phyloP scores from a whole-genome alignment of 2,329 filamentous ascomycete species.

The Mycocentrospora acerina region DNA sequence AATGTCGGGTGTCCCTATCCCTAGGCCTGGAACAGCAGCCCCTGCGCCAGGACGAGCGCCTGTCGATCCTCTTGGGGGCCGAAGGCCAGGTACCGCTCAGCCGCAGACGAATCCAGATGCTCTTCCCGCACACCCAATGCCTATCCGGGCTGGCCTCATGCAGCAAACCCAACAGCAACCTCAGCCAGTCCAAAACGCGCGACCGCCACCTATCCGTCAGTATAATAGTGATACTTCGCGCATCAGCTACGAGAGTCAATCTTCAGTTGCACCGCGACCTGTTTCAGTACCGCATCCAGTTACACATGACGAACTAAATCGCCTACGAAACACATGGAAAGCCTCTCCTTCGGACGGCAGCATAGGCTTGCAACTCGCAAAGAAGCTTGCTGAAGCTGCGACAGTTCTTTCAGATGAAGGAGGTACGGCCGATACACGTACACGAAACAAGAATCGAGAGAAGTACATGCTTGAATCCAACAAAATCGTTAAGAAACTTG shows the following conservation, averaged over 20 bases:
- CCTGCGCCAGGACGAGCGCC: constrained; percentile 29
- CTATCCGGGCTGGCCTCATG: constrained; percentile 56
- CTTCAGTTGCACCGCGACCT: constrained; percentile 18
- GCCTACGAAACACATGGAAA: constrained; percentile 68
- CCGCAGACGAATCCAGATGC: constrained; percentile 54
- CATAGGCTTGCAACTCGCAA: constrained; percentile 72
- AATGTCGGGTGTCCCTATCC: constrained; percentile 28
- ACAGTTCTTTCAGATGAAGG: constrained; percentile 76
- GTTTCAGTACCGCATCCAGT: constrained; percentile 56
- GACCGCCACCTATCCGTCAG: constrained; percentile 56
- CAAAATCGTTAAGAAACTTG: constrained; percentile 89
- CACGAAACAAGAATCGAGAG: constrained; percentile 68
- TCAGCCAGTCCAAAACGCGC: constrained; percentile 29
- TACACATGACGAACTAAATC: constrained; percentile 76
- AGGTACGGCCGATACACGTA: constrained; percentile 67
- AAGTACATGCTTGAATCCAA: constrained; percentile 82
- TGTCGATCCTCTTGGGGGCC: constrained; percentile 28
- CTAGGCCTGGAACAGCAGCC: constrained; percentile 34
- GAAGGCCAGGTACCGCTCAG: constrained; percentile 44
- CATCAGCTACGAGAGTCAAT: constrained; percentile 32
- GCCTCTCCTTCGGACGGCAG: constrained; percentile 71
- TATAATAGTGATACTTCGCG: constrained; percentile 49
- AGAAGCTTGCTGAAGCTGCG: constrained; percentile 82
- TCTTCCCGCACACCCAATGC: constrained; percentile 57
- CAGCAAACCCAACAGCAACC: constrained; percentile 30